Conservation (phyloP, 495 filamentous ascomycete genomes). For the Stereocaulon alpinum region DNA sequence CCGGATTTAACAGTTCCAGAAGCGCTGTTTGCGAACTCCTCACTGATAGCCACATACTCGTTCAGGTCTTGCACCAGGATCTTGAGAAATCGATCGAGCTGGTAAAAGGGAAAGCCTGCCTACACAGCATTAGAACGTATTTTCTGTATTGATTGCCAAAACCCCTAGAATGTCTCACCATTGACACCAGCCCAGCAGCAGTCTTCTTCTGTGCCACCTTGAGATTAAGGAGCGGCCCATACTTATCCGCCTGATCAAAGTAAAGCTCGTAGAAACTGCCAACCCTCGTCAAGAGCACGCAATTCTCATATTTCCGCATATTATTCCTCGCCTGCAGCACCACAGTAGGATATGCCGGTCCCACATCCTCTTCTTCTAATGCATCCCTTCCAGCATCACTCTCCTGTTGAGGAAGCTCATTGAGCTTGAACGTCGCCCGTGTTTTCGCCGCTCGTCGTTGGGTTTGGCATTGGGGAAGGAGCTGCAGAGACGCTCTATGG, state of each 20-base stretch:
- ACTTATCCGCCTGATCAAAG: constrained; percentile 84
- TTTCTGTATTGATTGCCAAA: too few species aligned
- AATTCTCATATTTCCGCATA: constrained; percentile 82
- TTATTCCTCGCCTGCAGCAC: constrained; percentile 82
- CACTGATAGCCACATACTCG: constrained; percentile 84
- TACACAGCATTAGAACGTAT: constrained; percentile 21
- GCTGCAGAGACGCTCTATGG: not conserved
- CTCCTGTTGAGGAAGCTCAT: constrained; percentile 56
- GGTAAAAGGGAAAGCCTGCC: constrained; percentile 89
- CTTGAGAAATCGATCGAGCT: constrained; percentile 85
- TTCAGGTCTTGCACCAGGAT: constrained; percentile 82
- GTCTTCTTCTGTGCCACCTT: constrained; percentile 79
- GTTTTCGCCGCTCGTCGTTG: constrained; percentile 39
- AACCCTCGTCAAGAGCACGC: constrained; percentile 80
- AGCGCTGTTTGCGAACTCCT: constrained; percentile 70
- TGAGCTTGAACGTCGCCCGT: constrained; percentile 43
- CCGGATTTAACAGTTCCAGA: constrained; percentile 58
- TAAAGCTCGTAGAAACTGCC: constrained; percentile 96
- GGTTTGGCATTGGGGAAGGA: not conserved
- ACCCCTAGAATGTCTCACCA: constrained; percentile 41
- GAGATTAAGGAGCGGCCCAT: constrained; percentile 74
- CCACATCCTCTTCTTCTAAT: constrained; percentile 34
- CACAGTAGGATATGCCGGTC: constrained; percentile 69
- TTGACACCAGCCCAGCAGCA: constrained; percentile 61
- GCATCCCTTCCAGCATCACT: constrained; percentile 39